A percentile compares a stretch with the other conserved stretches of the same genome.
Evolutionary conservation across 139 green algal genomes (phyloP).

Genomic region (Picochlorum sp.): DNA sequence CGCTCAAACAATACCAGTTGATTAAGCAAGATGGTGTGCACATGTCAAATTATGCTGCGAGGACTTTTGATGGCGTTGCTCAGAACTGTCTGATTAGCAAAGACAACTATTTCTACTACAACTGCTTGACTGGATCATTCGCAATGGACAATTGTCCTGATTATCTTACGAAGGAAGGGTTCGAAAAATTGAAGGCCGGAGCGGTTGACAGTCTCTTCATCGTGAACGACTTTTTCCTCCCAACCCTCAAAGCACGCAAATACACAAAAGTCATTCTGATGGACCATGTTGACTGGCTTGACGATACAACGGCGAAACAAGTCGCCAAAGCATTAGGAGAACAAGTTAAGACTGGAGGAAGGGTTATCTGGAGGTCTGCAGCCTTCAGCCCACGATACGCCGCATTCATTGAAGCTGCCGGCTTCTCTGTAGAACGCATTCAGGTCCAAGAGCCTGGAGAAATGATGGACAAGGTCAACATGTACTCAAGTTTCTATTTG

Average conservation of each 20-base stretch:
- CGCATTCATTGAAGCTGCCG: conserved; percentile 63
- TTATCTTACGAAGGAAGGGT: conserved; percentile 76
- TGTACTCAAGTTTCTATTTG: conserved; percentile 81
- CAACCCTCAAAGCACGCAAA: conserved; percentile 70
- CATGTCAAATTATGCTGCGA: conserved; percentile 79
- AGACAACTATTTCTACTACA: conserved; percentile 98
- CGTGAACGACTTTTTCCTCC: conserved; percentile 77
- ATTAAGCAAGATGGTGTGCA: conserved; percentile 79
- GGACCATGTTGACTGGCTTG: conserved; percentile 97
- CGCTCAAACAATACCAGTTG: conserved; percentile 87
- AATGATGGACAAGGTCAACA: conserved; percentile 94
- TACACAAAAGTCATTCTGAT: conserved; percentile 98
- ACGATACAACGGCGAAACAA: conserved; percentile 35
- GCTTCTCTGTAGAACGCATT: conserved; percentile 82
- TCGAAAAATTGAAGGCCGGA: conserved; percentile 65
- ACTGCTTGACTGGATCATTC: conserved; percentile 81
- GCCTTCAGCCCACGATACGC: conserved; percentile 75
- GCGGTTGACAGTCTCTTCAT: conserved; percentile 67
- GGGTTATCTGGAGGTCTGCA: conserved; percentile 92
- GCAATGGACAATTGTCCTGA: conserved; percentile 86
- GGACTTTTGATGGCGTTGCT: conserved; percentile 75
- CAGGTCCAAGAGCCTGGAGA: conserved; percentile 49
- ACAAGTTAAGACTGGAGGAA: conserved; percentile 72
- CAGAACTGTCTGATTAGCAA: conserved; percentile 47
- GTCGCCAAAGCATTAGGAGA: conserved; percentile 57